Evolutionary conservation across 73 alveolate species (phyloP), one percentile per base, ranked within the genome.

Genomic region (Paramecium biaurelia): DNA sequence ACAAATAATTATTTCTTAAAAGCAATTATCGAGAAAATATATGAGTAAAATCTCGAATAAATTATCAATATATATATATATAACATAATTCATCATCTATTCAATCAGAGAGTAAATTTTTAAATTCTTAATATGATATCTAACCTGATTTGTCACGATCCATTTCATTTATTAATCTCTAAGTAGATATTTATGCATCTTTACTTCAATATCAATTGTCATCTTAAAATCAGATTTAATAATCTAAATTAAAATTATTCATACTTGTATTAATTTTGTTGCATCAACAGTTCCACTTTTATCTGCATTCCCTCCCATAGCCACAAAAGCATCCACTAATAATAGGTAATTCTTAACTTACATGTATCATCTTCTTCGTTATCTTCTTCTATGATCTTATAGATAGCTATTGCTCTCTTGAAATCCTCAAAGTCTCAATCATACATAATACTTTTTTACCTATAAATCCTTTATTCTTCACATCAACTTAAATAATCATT

Each of bases 241-340:
- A 67, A 96, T 95, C 42, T 96, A 63, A n/a, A 95, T 93, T 34
- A 72, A 84, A 24, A 82, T 94, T 9, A 98, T 96, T 58, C 95
- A 96, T 21, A 94, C 97, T 41, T 79, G 12, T 79, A 41, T 79
- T 10, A 43, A 34, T 21, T 43, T 79, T 18, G 47, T 47, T 11
- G 79, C 70, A 70, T 70, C 84, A 8, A 89, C 88, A 89, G 70
- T 63, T n/a, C 99, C 99, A 76, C 95, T 95, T 85, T 95, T 95
- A 89, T 97, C 98, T 0, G 97, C 95, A 76, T 95, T 92, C 12
- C 99, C 99, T 10, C 99, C 99, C 96, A 98, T 92, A 34, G 99
- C 99, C 34, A 97, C 99, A 93, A 97, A 98, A 28, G 99, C 99
- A 86, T 97, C 99, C 76, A 95, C 97, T 94, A 85, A 20, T 89